Conservation (phyloP, 129 eudicot species). For the Escallonia herrerae region DNA sequence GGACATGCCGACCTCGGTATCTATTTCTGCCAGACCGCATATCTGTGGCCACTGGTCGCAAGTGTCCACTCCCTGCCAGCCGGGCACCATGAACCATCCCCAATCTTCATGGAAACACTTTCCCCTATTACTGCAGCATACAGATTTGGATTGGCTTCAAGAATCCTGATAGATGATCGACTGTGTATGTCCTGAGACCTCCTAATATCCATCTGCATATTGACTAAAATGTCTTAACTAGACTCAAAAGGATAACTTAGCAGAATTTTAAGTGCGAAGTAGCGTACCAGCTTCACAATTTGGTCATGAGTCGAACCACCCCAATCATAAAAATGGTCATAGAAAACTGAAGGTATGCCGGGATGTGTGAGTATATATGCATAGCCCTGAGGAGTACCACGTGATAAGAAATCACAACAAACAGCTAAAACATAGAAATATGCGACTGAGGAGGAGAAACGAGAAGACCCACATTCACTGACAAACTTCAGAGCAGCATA, state of each 20-base stretch:
- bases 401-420: slow-evolving; percentile 6
- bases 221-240: not conserved
- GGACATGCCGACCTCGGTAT: not conserved
- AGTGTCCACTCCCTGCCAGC: slow-evolving; percentile 71
- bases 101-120: slow-evolving; percentile 73
- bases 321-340: slow-evolving; percentile 92
- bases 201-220: slow-evolving; percentile 60
- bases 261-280: not conserved
- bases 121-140: slow-evolving; percentile 82
- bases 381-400: slow-evolving; percentile 54
- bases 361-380: slow-evolving; percentile 94
- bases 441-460: too few relatives aligned
- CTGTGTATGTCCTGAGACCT: slow-evolving; percentile 59
- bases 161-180: slow-evolving; percentile 60
- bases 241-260: too few relatives aligned
- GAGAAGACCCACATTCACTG: too few relatives aligned
- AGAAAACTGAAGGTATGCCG: slow-evolving; percentile 77
- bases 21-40: slow-evolving; percentile 85
- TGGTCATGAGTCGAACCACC: slow-evolving; percentile 57
- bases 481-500: too few relatives aligned
- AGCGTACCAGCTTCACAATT: slow-evolving; percentile 71
- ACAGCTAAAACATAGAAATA: not conserved
- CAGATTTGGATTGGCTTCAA: slow-evolving; percentile 70
- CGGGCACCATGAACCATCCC: slow-evolving; percentile 92
- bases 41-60: slow-evolving; percentile 72